A percentile compares a stretch with the other conserved stretches of the same genome.
phyloP scores from a whole-genome alignment of 768 basidiomycete species.

The Boletus pseudo-olivaceus region DNA sequence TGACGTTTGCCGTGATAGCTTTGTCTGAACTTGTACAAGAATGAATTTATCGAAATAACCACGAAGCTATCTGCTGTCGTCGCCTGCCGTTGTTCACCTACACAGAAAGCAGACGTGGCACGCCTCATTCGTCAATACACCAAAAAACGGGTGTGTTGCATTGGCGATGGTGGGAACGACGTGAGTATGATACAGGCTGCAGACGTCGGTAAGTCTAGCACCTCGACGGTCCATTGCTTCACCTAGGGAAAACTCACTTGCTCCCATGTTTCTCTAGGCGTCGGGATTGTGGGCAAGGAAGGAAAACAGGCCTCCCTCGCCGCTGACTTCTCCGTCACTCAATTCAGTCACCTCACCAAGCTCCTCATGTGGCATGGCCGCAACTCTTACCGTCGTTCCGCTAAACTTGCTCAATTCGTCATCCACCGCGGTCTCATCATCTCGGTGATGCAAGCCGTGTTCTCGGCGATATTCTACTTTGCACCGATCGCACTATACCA shows the following conservation, averaged over 20 bases:
- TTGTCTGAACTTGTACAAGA: constrained; percentile 84
- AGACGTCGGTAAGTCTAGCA: constrained; percentile 76
- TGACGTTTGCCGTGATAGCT: constrained; percentile 47
- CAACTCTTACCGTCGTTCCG: constrained; percentile 96
- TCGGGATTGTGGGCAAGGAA: constrained; percentile 98
- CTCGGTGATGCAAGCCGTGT: constrained; percentile 96
- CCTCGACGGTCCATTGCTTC: background rate
- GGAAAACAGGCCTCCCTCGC: constrained; percentile 99
- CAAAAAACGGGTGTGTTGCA: constrained; percentile 95
- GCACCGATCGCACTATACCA: constrained; percentile 97
- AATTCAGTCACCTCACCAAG: constrained; percentile 94
- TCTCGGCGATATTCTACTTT: constrained; percentile 89
- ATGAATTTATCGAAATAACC: constrained; percentile 93
- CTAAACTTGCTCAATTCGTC: constrained; percentile 97
- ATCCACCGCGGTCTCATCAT: constrained; percentile 97
- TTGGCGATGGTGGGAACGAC: constrained; percentile 98
- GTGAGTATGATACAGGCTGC: constrained; percentile 99
- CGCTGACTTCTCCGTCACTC: constrained; percentile 96
- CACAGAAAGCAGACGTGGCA: constrained; percentile 98
- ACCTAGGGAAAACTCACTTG: background rate
- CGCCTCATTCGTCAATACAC: constrained; percentile 87
- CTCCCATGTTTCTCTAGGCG: constrained; percentile 44
- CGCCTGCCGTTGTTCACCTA: constrained; percentile 96
- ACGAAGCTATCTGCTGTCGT: constrained; percentile 96
- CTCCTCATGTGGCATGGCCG: constrained; percentile 98